A percentile compares a stretch with the other conserved stretches of the same genome.
These are phyloP conservation scores for Starmerella potacharoeniae DNA, from an alignment of 805 yeast species.

Conservation along the genomic window DNA sequence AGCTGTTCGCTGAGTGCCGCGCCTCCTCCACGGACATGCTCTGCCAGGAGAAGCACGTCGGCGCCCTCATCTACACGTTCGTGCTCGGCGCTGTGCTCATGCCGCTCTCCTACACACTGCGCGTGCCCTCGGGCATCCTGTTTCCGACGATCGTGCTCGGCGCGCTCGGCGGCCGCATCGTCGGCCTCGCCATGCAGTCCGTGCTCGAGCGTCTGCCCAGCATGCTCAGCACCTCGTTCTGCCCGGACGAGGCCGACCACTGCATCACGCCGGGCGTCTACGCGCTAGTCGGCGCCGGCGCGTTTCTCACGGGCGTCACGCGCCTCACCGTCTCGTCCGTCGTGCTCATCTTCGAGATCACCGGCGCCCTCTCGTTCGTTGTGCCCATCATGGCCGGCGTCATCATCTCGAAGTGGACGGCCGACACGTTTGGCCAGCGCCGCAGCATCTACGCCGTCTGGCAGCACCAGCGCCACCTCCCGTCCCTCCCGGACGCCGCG, in stretches of 20 bases:
- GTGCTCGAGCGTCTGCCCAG: conserved; percentile 43
- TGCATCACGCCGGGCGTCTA: conserved; percentile 79
- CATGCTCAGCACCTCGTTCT: conserved; percentile 20
- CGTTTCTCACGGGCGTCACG: conserved; percentile 71
- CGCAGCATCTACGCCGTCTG: conserved; percentile 33
- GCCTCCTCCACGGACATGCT: conserved; percentile 8
- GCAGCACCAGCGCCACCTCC: conserved; percentile 6
- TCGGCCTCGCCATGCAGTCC: conserved; percentile 61
- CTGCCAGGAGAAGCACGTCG: conserved; percentile 14
- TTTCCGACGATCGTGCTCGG: conserved; percentile 97
- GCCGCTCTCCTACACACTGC: conserved; percentile 56
- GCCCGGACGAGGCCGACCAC: conserved; percentile 34
- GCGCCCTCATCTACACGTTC: conserved; percentile 32
- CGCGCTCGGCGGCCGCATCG: conserved; percentile 80
- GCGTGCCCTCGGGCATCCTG: conserved; percentile 89
- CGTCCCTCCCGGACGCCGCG: conserved; percentile 11
- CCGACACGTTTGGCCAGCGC: conserved; percentile 44
- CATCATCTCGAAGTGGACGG: conserved; percentile 59
- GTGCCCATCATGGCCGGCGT: conserved; percentile 80
- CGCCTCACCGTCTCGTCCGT: conserved; percentile 71
- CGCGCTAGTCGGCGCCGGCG: conserved; percentile 80
- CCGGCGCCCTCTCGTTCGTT: conserved; percentile 77
- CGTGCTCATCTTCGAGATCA: conserved; percentile 67
- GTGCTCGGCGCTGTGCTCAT: conserved; percentile 49
- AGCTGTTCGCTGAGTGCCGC: conserved; percentile 58